Evolutionary conservation across 106 monocot genomes (phyloP).

Genomic region (Hemerocallis citrina): DNA sequence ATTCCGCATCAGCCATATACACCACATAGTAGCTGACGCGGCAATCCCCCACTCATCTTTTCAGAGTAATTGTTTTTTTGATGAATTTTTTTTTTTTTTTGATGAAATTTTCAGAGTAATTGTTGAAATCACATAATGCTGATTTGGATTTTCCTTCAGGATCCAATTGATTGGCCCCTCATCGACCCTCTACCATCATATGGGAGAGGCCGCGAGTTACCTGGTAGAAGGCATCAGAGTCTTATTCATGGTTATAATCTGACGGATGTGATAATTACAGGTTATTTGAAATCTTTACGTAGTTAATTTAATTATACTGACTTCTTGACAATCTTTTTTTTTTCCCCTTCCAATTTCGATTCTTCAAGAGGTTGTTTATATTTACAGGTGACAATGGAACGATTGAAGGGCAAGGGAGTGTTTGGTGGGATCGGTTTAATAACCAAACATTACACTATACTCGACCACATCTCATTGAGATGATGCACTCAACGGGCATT

Average conservation of each 20-base stretch:
- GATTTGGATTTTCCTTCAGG: conserved; percentile 24
- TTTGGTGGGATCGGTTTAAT: conserved; percentile 76
- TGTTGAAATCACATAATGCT: too few relatives aligned
- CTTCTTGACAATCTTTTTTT: too few relatives aligned
- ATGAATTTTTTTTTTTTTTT: too few relatives aligned
- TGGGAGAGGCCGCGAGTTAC: conserved; percentile 77
- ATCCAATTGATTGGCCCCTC: conserved; percentile 69
- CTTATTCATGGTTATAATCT: conserved; percentile 70
- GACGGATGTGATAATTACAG: conserved; percentile 70
- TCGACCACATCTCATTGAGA: conserved; percentile 69
- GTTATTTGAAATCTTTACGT: not conserved
- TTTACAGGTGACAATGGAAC: conserved; percentile 73
- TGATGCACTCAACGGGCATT: conserved; percentile 65
- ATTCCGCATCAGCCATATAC: too few relatives aligned
- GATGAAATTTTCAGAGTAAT: too few relatives aligned
- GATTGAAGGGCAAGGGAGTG: conserved; percentile 65
- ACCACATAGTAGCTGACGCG: too few relatives aligned
- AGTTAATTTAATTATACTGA: too few relatives aligned
- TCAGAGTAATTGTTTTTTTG: too few relatives aligned
- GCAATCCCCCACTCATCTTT: too few relatives aligned
- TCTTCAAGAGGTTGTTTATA: not conserved
- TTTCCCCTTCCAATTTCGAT: not conserved
- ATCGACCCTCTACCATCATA: conserved; percentile 83
- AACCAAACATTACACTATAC: conserved; percentile 54
- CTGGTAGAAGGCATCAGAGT: conserved; percentile 76